phyloP scores from a whole-genome alignment of 176 grass and related monocot genomes.

The Triticum aestivum region IWGSC_CS_RefSeq_v2.1 NC_057805.1:432559473-432559972 shows the following conservation, averaged over 20 bases:
- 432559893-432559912: slow-evolving; percentile 17
- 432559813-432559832: slow-evolving; percentile 17
- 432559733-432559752: slow-evolving; percentile 20
- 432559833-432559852: slow-evolving; percentile 1
- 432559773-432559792: background rate
- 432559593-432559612: background rate
- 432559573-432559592: slow-evolving; percentile 13
- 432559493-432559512: background rate
- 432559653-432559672: background rate
- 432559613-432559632: background rate
- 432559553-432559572: background rate
- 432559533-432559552: background rate
- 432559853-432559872: background rate
- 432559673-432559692: slow-evolving; percentile 23
- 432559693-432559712: slow-evolving; percentile 25
- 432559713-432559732: slow-evolving; percentile 14
- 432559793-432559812: background rate
- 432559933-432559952: background rate
- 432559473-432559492: background rate
- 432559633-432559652: slow-evolving; percentile 12
- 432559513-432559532: background rate
- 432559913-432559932: background rate
- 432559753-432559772: slow-evolving; percentile 12
- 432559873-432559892: background rate
- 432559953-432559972: background rate